Base-by-base conservation (phyloP, 192 early-diverging fungal genomes). In the Cetraspora pellucida region DNA sequence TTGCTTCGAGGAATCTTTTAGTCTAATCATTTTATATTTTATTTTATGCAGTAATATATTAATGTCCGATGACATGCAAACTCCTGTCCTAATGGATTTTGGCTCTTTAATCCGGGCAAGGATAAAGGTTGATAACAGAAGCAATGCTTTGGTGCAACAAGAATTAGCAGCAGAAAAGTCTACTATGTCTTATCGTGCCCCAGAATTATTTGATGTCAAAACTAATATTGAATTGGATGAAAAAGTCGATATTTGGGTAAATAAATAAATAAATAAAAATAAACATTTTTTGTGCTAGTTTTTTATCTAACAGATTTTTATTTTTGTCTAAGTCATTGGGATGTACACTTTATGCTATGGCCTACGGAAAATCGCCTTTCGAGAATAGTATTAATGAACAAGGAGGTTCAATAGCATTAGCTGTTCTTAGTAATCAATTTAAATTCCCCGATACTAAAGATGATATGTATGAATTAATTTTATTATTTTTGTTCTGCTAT, bases 201-300 rank as follows among this genome's bases (percentile, higher is more conserved):
- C 93, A 1, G 93, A 94, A 77, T 82, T 94, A 30, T 94, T 94
- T 82, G 93, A 94, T 82, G 91, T 94, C 50, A 89, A 91, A 72
- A 84, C 87, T 0, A 89, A 81, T 1, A 74, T 80, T 1, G 78
- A 77, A 10, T 68, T 94, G 49, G 90, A 92, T 71, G 89, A 91
- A 78, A 88, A 90, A 59, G 89, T 91, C 19, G 93, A 94, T 77
- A 85, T 94, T n/a, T 94, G 93, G 93, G 86, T 85, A 83, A 17
- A 81, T 50, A 19, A 0, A 31, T 17, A n/a, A 23, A 31, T 49
- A 50, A 1, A 37, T 37, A 37, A 37, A n/a, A 54, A 54, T 54
- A 14, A 54, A 16, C 19, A 54, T 54, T 54, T 54, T n/a, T 54
- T 16, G 5, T 54, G 19, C 16, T 54, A 13, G 5, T 54, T 49